These are phyloP conservation scores for Xylariaceae sp. DNA, from an alignment of 2,329 filamentous ascomycete species.

Conservation along the genomic window DNA sequence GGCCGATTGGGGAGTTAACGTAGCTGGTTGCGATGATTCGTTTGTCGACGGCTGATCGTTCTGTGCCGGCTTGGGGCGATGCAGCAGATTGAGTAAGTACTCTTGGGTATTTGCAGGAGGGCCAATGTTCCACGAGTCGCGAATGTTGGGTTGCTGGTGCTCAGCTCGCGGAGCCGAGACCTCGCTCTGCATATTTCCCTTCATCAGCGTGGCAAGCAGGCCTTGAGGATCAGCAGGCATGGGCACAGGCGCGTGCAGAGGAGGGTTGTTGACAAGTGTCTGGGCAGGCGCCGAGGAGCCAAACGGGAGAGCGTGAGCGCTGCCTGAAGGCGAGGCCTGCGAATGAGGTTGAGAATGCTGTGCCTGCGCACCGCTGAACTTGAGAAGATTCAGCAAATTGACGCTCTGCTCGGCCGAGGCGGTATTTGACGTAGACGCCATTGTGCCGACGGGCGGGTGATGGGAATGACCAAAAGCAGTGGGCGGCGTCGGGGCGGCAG, in stretches of 20 bases:
- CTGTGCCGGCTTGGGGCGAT: conserved; percentile 67
- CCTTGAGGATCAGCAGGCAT: conserved; percentile 53
- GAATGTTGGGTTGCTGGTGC: conserved; percentile 27
- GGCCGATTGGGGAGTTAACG: conserved; percentile 44
- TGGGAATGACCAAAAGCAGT: conserved; percentile 38
- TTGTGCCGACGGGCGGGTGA: conserved; percentile 41
- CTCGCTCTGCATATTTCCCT: conserved; percentile 50
- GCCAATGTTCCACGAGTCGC: conserved; percentile 42
- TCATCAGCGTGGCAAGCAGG: conserved; percentile 57
- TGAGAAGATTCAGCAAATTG: conserved; percentile 57
- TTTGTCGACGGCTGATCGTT: conserved; percentile 44
- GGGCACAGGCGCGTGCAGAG: conserved; percentile 55
- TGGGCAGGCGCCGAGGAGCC: conserved; percentile 18
- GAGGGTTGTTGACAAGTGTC: conserved; percentile 32
- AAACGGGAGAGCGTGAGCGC: conserved; percentile 23
- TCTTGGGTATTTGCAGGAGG: conserved; percentile 71
- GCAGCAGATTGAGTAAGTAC: conserved; percentile 80
- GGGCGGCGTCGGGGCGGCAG: conserved; percentile 45
- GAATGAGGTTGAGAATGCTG: conserved; percentile 30
- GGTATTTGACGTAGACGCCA: conserved; percentile 30
- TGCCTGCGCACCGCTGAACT: conserved; percentile 48
- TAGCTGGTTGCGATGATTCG: conserved; percentile 42
- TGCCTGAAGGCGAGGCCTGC: conserved; percentile 28
- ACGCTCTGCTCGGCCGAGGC: conserved; percentile 45
- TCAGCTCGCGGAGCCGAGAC: conserved; percentile 36